Evolutionary conservation across 2,329 filamentous ascomycete species (phyloP), one percentile per base, ranked within the genome.

Genomic region (Grosmannia penicillata): DNA sequence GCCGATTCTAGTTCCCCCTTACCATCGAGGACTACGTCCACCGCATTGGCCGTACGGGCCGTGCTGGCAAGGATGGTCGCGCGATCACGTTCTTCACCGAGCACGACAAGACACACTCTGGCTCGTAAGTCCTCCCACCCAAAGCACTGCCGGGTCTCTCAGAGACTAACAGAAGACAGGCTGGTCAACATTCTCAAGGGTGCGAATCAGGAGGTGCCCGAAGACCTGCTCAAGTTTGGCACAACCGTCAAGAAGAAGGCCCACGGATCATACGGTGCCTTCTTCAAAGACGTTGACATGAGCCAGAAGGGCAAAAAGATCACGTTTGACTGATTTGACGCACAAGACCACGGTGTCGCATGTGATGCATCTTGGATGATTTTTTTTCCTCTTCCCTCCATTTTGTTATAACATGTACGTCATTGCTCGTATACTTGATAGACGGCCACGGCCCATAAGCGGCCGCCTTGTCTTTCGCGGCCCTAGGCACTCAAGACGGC

Each of bases 191-290:
- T 98, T 40, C 73, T 98, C 45, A 93, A 82, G 61, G 83, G 78
- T n/a, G 87, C 91, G 19, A 84, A 85, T 47, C 91, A 98, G 60
- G 70, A 77, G 11, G 84, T 98, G 1, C 91, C 91, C 3, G 85
- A 94, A 31, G 82, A 84, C 21, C 65, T 98, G 27, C 68, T 96
- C 57, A 95, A 93, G 62, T 98, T 95, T 50, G 91, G 91, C 51
- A 93, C 86, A 18, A 96, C 89, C 1, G 91, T 98, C 37, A 98
- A 96, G 75, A 95, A 93, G 75, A 96, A 96, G 85, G 74, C 78
- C 35, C 91, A 98, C 62, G 82, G 86, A 53, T 82, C 83, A 34
- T 98, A 96, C 55, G 91, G 91, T 41, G 85, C 86, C 24, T 96
- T 96, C 57, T 94, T 82, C 69, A 94, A 91, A 61, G 85, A 95